A percentile compares a stretch with the other conserved stretches of the same genome.
Conservation (phyloP, 1,139 yeast species). For the Barnettozyma hawaiiensis region DNA sequence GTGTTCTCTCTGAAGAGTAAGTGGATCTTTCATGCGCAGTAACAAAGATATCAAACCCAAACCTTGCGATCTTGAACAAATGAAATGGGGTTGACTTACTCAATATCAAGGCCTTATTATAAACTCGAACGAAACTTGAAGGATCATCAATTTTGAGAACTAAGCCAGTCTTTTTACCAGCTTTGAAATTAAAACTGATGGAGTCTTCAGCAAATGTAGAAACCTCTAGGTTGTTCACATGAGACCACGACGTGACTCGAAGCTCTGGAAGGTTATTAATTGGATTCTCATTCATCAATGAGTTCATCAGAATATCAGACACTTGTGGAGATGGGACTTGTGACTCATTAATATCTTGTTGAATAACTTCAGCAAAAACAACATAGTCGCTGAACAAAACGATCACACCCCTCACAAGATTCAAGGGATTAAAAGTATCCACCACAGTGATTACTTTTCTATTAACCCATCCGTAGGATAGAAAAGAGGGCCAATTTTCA, state of each 20-base stretch:
- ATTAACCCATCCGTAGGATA: constrained; percentile 84
- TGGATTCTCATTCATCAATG: constrained; percentile 81
- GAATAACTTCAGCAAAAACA: constrained; percentile 45
- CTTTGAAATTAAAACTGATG: constrained; percentile 27
- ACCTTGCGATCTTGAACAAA: constrained; percentile 48
- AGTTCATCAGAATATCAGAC: constrained; percentile 83
- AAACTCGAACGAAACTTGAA: constrained; percentile 51
- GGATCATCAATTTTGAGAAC: constrained; percentile 32
- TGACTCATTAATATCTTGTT: constrained; percentile 11
- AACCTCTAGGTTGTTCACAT: constrained; percentile 49
- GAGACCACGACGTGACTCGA: constrained; percentile 64
- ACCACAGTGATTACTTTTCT: constrained; percentile 81
- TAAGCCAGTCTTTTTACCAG: constrained; percentile 14
- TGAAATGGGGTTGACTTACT: constrained; percentile 84
- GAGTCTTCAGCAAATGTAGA: constrained; percentile 37
- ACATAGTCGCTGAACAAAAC: constrained; percentile 77
- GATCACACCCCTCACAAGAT: constrained; percentile 46
- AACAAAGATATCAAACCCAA: constrained; percentile 52
- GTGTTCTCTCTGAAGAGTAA: constrained; percentile 53
- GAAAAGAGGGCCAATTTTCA: constrained; percentile 77
- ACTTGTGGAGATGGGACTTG: constrained; percentile 51
- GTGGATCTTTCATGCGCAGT: constrained; percentile 72
- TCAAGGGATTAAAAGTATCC: constrained; percentile 45
- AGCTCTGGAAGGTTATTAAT: constrained; percentile 64
- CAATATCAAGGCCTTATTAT: constrained; percentile 73